Percentiles rank a stretch among this genome's conserved stretches.
Evolutionary conservation across 768 basidiomycete species (phyloP).

Genomic region (Tricholoma terreum): DNA sequence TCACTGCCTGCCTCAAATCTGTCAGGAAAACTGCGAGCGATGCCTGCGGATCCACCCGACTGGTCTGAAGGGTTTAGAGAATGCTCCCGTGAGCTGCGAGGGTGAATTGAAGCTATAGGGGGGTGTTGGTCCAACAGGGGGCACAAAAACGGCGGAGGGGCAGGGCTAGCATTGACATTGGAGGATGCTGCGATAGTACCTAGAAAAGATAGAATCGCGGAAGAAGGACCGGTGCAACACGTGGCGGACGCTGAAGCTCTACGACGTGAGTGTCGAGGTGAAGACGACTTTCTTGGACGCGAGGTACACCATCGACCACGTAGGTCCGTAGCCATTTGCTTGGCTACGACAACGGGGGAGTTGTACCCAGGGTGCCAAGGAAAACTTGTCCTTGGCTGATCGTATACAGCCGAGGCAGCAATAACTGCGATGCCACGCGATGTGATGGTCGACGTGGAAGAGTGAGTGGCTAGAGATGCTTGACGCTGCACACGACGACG

Average conservation of each 20-base stretch:
- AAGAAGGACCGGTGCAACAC: constrained; percentile 39
- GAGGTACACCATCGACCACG: constrained; percentile 19
- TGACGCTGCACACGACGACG: neutral
- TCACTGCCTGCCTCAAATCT: constrained; percentile 51
- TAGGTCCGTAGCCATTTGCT: constrained; percentile 40
- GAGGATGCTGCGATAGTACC: constrained; percentile 52
- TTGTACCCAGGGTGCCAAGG: constrained; percentile 33
- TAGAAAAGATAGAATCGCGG: constrained; percentile 51
- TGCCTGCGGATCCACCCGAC: constrained; percentile 11
- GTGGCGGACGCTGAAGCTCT: constrained; percentile 19
- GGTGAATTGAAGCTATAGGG: neutral
- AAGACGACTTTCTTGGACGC: neutral
- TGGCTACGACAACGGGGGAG: constrained; percentile 44
- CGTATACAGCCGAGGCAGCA: constrained; percentile 4
- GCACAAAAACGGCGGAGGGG: constrained; percentile 61
- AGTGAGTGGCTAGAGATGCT: neutral
- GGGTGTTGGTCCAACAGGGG: constrained; percentile 38
- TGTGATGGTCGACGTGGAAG: constrained; percentile 11
- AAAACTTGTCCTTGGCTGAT: constrained; percentile 26
- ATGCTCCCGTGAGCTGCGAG: constrained; percentile 6
- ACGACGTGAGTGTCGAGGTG: constrained; percentile 9
- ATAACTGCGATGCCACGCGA: constrained; percentile 10
- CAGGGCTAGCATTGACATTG: constrained; percentile 45
- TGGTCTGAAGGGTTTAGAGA: constrained; percentile 11
- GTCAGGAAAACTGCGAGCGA: constrained; percentile 43